Evolutionary conservation across 2,329 filamentous ascomycete genomes (phyloP).

Genomic region (Claviceps africana): DNA sequence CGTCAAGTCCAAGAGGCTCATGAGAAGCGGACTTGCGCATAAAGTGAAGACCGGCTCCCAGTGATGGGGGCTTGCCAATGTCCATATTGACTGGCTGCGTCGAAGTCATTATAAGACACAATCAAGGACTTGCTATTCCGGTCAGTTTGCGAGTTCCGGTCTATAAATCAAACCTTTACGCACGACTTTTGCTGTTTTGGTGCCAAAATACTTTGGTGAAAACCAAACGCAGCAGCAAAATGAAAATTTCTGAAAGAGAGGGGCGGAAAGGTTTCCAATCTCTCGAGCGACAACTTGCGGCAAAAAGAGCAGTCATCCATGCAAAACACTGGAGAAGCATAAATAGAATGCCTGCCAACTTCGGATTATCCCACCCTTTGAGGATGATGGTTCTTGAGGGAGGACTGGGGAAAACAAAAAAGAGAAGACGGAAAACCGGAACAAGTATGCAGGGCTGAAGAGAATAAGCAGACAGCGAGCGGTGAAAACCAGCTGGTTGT

Average conservation of each 20-base stretch:
- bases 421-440: not conserved
- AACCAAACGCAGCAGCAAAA: not conserved
- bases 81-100: not conserved
- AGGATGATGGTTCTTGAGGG: not conserved
- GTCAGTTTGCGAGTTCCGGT: not conserved
- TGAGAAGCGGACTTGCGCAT: constrained; percentile 8
- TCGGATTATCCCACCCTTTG: not conserved
- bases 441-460: not conserved
- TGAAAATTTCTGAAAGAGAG: not conserved
- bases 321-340: not conserved
- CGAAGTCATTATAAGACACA: not conserved
- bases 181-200: not conserved
- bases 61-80: not conserved
- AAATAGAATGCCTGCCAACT: not conserved
- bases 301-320: not conserved
- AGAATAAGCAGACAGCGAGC: not conserved
- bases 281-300: not conserved
- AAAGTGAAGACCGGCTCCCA: constrained; percentile 2
- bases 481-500: not conserved
- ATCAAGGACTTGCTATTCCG: not conserved
- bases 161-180: not conserved
- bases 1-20: constrained; percentile 7
- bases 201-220: not conserved
- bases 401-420: not conserved
- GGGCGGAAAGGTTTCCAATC: not conserved